A percentile compares a stretch with the other conserved stretches of the same genome.
phyloP scores from a whole-genome alignment of 1,284 basidiomycete genomes.

The Mrakiaceae sp. region DNA sequence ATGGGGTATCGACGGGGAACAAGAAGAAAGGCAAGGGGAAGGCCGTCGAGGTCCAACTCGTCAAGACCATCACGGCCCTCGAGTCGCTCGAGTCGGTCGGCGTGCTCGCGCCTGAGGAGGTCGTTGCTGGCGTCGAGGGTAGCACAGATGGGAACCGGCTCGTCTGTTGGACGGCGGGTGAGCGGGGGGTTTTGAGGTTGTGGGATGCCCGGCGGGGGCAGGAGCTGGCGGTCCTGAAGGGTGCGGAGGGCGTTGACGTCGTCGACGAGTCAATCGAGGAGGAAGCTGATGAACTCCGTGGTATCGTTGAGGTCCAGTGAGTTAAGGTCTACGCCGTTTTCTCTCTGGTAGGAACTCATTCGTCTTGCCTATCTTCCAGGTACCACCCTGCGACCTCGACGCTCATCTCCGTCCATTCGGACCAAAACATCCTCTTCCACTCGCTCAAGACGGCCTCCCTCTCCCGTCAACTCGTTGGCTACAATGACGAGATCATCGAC shows the following conservation, averaged over 20 bases:
- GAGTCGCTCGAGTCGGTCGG: conserved; percentile 83
- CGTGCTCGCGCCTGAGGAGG: conserved; percentile 47
- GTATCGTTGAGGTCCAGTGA: conserved; percentile 59
- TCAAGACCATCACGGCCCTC: conserved; percentile 73
- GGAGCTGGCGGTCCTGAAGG: conserved; percentile 47
- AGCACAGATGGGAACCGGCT: conserved; percentile 32
- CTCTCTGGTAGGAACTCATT: conserved; percentile 17
- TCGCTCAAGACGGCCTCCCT: conserved; percentile 52
- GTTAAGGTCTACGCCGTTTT: conserved; percentile 31
- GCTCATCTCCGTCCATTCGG: conserved; percentile 83
- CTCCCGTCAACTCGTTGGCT: conserved; percentile 84
- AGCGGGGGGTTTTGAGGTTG: conserved; percentile 67
- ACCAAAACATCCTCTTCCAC: conserved; percentile 91
- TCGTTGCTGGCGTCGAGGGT: conserved; percentile 34
- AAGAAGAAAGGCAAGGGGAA: conserved; percentile 48
- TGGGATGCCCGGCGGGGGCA: conserved; percentile 66
- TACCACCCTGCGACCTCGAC: conserved; percentile 53
- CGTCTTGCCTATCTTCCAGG: conserved; percentile 35
- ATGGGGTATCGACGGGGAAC: conserved; percentile 24
- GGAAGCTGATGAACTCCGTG: conserved; percentile 63
- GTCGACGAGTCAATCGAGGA: conserved; percentile 40
- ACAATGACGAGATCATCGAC: conserved; percentile 97
- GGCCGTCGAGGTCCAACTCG: conserved; percentile 44
- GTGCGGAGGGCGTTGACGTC: conserved; percentile 39
- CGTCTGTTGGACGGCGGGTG: conserved; percentile 75